Percentiles rank a stretch among this genome's conserved stretches.
Conservation (phyloP, 2,329 filamentous ascomycete species). For the Aspergillus sp. region DNA sequence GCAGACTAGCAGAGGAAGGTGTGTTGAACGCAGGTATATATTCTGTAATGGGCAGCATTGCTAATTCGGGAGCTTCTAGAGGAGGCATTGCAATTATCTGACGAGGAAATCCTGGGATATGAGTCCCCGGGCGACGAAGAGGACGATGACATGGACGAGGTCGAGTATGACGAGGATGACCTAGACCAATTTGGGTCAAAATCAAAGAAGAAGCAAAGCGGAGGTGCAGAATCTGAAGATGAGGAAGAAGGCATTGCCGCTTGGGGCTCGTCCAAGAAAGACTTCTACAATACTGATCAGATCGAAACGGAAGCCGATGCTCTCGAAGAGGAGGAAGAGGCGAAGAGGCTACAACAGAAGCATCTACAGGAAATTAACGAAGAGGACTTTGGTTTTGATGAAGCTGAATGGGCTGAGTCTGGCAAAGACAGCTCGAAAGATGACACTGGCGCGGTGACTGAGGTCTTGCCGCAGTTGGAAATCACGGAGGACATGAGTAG, state of each 20-base stretch:
- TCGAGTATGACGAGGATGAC: conserved; percentile 33
- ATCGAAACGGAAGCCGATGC: conserved; percentile 73
- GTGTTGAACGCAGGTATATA: conserved; percentile 10
- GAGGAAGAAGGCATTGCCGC: conserved; percentile 59
- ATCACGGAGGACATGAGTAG: conserved; percentile 76
- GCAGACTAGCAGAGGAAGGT: conserved; percentile 69
- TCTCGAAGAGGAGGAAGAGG: conserved; percentile 88
- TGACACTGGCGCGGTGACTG: conserved; percentile 66
- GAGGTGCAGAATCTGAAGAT: conserved; percentile 22
- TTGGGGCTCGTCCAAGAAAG: conserved; percentile 85
- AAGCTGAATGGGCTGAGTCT: conserved; percentile 74
- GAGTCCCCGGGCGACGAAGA: conserved; percentile 44
- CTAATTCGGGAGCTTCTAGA: conserved; percentile 43
- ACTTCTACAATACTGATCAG: conserved; percentile 88
- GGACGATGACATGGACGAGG: conserved; percentile 47
- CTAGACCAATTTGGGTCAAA: conserved; percentile 25
- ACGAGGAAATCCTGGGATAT: conserved; percentile 63
- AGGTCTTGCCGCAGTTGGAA: conserved; percentile 80
- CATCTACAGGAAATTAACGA: conserved; percentile 85
- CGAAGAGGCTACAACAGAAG: conserved; percentile 84
- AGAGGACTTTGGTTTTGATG: conserved; percentile 90
- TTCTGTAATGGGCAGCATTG: not conserved
- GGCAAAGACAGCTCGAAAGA: conserved; percentile 51
- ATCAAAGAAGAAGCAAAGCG: conserved; percentile 22
- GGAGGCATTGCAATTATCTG: conserved; percentile 57